Conservation (phyloP, 139 green algal species). For the Chlorokybus atmophyticus region DNA sequence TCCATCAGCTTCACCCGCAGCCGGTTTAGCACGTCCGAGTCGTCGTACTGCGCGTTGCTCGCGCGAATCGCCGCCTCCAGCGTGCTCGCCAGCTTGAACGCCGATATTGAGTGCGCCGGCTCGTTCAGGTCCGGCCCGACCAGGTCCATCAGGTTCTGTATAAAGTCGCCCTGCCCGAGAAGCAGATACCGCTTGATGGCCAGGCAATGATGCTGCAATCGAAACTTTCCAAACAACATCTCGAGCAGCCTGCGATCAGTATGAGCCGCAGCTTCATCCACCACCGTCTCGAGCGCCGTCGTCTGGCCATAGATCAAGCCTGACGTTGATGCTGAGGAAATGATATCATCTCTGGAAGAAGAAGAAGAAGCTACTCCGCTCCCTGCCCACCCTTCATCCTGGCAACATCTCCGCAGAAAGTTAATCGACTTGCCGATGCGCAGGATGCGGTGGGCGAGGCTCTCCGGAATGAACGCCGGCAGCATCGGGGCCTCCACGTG, state of each 20-base stretch:
- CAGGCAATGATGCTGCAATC: constrained; percentile 56
- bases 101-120: constrained; percentile 27
- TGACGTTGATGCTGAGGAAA: background rate
- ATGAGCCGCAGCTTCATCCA: constrained; percentile 32
- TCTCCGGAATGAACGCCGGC: constrained; percentile 39
- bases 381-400: constrained; percentile 51
- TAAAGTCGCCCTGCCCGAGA: constrained; percentile 85
- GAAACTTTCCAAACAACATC: constrained; percentile 50
- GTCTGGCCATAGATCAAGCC: constrained; percentile 24
- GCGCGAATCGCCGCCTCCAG: constrained; percentile 60
- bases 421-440: constrained; percentile 78
- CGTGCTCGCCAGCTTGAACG: constrained; percentile 48
- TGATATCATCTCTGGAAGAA: too few species aligned
- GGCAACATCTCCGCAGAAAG: constrained; percentile 70
- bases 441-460: constrained; percentile 58
- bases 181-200: constrained; percentile 81
- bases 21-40: constrained; percentile 41
- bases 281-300: constrained; percentile 44
- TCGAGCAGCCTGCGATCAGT: constrained; percentile 58
- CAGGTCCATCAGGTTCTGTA: constrained; percentile 52
- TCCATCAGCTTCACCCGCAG: constrained; percentile 23
- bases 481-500: constrained; percentile 37
- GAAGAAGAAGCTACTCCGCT: background rate
- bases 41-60: constrained; percentile 34
- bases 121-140: constrained; percentile 38